Percentiles rank a stretch among this genome's conserved stretches.
Evolutionary conservation across 805 yeast genomes (phyloP).

Genomic region (Ogataea saltuana): DNA sequence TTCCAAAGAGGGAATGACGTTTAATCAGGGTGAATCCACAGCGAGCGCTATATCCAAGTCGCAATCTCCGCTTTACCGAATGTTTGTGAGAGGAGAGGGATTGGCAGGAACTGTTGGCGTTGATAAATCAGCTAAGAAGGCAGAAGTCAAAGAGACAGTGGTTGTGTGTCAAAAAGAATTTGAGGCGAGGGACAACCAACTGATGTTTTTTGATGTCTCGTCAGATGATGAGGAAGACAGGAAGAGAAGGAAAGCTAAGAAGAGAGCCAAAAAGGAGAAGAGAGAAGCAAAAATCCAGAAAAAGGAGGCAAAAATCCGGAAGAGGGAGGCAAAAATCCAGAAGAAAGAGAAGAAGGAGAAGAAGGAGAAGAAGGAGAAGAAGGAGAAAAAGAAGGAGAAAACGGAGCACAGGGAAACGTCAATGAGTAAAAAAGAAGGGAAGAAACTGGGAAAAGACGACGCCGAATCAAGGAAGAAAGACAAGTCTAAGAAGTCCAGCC

Average conservation of each 20-base stretch:
- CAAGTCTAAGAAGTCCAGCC: no score
- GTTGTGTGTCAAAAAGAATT: slow-evolving; percentile 13
- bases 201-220: slow-evolving; percentile 26
- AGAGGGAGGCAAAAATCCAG: slow-evolving; percentile 24
- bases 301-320: slow-evolving; percentile 25
- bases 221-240: slow-evolving; percentile 25
- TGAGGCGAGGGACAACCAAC: slow-evolving; percentile 17
- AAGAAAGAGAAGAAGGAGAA: slow-evolving; percentile 25
- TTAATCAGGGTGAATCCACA: slow-evolving; percentile 46
- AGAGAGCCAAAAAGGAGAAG: slow-evolving; percentile 25
- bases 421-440: slow-evolving; percentile 1
- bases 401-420: slow-evolving; percentile 21
- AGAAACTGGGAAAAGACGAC: slow-evolving; percentile 1
- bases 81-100: slow-evolving; percentile 89
- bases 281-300: no score
- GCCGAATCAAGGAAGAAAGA: slow-evolving; percentile 20
- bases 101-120: slow-evolving; percentile 68
- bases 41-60: slow-evolving; percentile 49
- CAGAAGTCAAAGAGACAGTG: slow-evolving; percentile 8
- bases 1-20: slow-evolving; percentile 13
- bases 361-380: slow-evolving; percentile 28
- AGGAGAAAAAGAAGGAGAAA: slow-evolving; percentile 26
- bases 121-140: slow-evolving; percentile 8
- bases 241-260: slow-evolving; percentile 30
- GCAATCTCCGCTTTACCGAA: slow-evolving; percentile 72